Conservation (phyloP, 2,329 filamentous ascomycete species). For the Scedosporium apiospermum region DNA sequence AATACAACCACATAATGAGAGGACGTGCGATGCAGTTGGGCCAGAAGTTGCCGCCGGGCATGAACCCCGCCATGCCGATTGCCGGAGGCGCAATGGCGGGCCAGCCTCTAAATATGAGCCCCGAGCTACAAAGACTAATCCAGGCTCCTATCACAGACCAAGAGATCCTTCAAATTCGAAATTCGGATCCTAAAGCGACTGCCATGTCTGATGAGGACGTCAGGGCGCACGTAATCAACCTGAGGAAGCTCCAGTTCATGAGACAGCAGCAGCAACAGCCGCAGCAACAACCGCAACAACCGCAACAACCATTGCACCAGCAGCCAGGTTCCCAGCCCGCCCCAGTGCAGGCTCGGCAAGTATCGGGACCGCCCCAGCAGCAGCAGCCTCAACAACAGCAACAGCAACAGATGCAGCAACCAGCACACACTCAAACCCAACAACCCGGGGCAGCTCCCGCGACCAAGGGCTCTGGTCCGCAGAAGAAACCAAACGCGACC, state of each 20-base stretch:
- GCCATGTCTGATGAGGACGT: conserved; percentile 15
- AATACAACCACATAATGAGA: conserved; percentile 26
- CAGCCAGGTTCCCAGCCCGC: conserved; percentile 14
- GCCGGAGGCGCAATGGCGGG: background rate
- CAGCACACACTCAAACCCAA: conserved; percentile 23
- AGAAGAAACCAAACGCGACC: conserved; percentile 19
- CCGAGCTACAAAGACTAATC: background rate
- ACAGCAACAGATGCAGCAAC: conserved; percentile 26
- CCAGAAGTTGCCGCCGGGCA: conserved; percentile 13
- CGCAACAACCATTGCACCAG: conserved; percentile 20
- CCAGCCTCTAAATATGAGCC: background rate
- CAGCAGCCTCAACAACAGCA: conserved; percentile 22
- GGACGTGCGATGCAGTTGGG: conserved; percentile 19
- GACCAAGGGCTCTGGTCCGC: conserved; percentile 13
- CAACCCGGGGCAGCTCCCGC: conserved; percentile 17
- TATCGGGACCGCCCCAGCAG: conserved; percentile 11
- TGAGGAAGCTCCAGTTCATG: conserved; percentile 6
- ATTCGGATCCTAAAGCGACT: conserved; percentile 11
- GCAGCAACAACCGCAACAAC: conserved; percentile 11
- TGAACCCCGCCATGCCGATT: background rate
- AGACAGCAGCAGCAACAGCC: conserved; percentile 18
- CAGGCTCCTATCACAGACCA: conserved; percentile 8
- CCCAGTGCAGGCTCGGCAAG: conserved; percentile 14
- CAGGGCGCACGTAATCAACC: conserved; percentile 7
- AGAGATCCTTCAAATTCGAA: conserved; percentile 17